Base-by-base conservation (phyloP, 1,284 basidiomycete genomes). In the Schizopora paradoxa region DNA sequence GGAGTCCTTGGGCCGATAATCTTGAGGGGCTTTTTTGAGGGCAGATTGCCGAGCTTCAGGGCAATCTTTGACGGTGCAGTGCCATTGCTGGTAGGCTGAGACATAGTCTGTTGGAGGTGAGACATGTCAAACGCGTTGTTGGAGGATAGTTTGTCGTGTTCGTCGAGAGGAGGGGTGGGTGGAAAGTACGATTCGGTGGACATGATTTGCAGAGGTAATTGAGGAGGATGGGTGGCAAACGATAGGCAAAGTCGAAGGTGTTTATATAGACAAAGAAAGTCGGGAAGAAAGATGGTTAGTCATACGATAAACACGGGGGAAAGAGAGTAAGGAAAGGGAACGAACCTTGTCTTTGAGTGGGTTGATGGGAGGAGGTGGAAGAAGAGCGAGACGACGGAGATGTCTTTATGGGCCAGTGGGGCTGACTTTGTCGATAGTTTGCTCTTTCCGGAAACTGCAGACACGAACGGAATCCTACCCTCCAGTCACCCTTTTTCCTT, bases 1-100 rank as follows among this genome's bases (percentile, higher is more conserved):
- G 84, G 84, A 0, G 84, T 84, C 26, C 82, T 70, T 1, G 85
- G 85, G 73, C 78, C 85, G 10, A 77, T 70, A 0, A 76, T 74
- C 55, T 78, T 79, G 57, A 86, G 77, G 45, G 80, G 69, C 55
- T 77, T 82, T 63, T 82, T 83, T 54, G 74, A 73, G 0, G 84
- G 85, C 33, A 86, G 66, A 61, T 86, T 80, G 0, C 79, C 82
- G 22, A 87, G 76, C 43, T 77, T 77, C 23, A 88, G 74, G 44
- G 77, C 76, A 47, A 83, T 76, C 39, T 73, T 70, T n/a, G 74
- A 69, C 4, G 78, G 77, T 3, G 67, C 68, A 10, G 14, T 22
- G 33, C 33, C 33, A 22, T 35, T 35, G n/a, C 25, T 23, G 8
- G 33, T 23, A 29, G 41, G 29, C 11, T 11, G 23, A 10, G 42